phyloP scores from a whole-genome alignment of 176 grass and related monocot species.

The Juncus effusus region DNA sequence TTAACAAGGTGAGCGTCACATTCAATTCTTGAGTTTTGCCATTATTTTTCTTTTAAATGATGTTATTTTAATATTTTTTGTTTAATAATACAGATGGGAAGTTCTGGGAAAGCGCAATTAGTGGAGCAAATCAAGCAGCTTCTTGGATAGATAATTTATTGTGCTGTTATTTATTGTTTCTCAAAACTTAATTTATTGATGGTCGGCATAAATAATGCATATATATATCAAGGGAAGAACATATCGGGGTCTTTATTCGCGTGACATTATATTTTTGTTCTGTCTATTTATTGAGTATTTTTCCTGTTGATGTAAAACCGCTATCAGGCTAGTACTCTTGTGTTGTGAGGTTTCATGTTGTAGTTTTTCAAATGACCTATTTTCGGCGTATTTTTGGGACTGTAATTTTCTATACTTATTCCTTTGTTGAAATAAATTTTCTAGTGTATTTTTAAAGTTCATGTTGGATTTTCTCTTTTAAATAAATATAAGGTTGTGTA shows the following conservation, averaged over 20 bases:
- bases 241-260: neutral
- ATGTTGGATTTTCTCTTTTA: too few relatives aligned
- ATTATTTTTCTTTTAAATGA: neutral
- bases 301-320: conserved; percentile 12
- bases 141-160: conserved; percentile 38
- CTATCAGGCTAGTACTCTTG: conserved; percentile 8
- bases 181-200: conserved; percentile 19
- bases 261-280: conserved; percentile 15
- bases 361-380: conserved; percentile 9
- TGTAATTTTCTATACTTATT: conserved; percentile 7
- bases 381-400: neutral
- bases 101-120: conserved; percentile 54
- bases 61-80: conserved; percentile 25
- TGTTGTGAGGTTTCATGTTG: conserved; percentile 18
- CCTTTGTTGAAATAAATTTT: too few relatives aligned
- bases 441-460: too few relatives aligned
- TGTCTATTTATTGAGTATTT: conserved; percentile 25
- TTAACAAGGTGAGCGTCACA: conserved; percentile 61
- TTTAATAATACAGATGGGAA: conserved; percentile 66
- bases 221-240: too few relatives aligned
- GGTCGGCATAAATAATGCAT: neutral
- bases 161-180: conserved; percentile 12
- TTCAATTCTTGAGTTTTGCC: neutral
- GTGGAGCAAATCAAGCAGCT: conserved; percentile 62
- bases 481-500: too few relatives aligned